Conservation (phyloP, 148 eudicot species). For the Camellia lanceoleosa region DNA sequence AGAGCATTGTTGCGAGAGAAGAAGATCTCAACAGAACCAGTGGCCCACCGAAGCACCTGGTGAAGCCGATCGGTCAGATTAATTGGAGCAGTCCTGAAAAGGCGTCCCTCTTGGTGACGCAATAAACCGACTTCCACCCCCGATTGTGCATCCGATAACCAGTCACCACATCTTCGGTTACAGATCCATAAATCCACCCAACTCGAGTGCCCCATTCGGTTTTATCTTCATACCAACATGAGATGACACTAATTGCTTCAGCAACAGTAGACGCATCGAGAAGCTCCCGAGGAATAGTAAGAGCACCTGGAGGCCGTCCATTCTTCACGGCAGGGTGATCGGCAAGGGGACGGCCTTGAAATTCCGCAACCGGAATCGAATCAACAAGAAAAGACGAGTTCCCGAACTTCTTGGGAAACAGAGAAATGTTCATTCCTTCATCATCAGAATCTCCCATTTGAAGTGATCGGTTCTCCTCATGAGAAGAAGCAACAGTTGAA, state of each 20-base stretch:
- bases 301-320: slow-evolving; percentile 87
- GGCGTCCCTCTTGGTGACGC: slow-evolving; percentile 87
- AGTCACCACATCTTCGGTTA: slow-evolving; percentile 90
- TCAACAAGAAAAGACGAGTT: slow-evolving; percentile 74
- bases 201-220: slow-evolving; percentile 91
- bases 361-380: slow-evolving; percentile 88
- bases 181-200: slow-evolving; percentile 98
- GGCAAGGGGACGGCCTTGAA: slow-evolving; percentile 86
- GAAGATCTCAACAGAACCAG: slow-evolving; percentile 94
- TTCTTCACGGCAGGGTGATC: slow-evolving; percentile 88
- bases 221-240: slow-evolving; percentile 95
- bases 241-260: slow-evolving; percentile 83
- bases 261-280: slow-evolving; percentile 89
- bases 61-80: slow-evolving; percentile 91
- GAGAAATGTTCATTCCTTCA: slow-evolving; percentile 63
- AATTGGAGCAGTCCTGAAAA: slow-evolving; percentile 91
- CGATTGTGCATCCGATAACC: slow-evolving; percentile 95
- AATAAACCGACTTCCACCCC: slow-evolving; percentile 89
- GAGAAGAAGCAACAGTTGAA: slow-evolving; percentile 24
- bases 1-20: slow-evolving; percentile 90
- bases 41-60: slow-evolving; percentile 97
- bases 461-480: slow-evolving; percentile 56
- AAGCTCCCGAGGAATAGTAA: slow-evolving; percentile 76
- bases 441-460: slow-evolving; percentile 70
- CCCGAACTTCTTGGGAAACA: slow-evolving; percentile 73